These are phyloP conservation scores for Penicillium argentinense DNA, from an alignment of 495 filamentous ascomycete genomes.

Conservation along the genomic window DNA sequence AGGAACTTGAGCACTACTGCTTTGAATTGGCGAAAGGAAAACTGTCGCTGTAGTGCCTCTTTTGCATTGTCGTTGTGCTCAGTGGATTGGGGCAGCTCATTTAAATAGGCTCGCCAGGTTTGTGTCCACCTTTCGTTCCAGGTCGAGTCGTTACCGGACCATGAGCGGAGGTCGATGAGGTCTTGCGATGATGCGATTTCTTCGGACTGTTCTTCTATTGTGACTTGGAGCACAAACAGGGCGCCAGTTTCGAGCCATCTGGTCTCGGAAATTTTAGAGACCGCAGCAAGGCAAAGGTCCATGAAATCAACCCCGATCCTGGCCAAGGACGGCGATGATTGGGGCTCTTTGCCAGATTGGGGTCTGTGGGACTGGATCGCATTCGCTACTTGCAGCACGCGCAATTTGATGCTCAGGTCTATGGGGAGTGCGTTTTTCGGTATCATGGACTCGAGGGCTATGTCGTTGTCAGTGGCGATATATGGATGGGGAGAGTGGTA, in stretches of 20 bases:
- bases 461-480: too few relatives aligned
- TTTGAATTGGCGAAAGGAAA: constrained; percentile 23
- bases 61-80: constrained; percentile 4
- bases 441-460: too few relatives aligned
- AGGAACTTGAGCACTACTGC: constrained; percentile 29
- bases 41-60: too few relatives aligned
- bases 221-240: constrained; percentile 52
- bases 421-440: too few relatives aligned
- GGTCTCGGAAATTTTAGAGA: constrained; percentile 15
- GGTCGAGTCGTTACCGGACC: constrained; percentile 14
- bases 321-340: constrained; percentile 29
- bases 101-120: constrained; percentile 11
- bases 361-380: constrained; percentile 10
- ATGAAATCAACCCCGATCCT: constrained; percentile 49
- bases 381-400: constrained; percentile 20
- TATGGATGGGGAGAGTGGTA: too few relatives aligned
- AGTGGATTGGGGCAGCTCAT: constrained; percentile 2
- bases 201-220: constrained; percentile 46
- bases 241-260: constrained; percentile 46
- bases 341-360: not conserved
- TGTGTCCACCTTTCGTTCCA: constrained; percentile 12
- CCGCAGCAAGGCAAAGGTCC: constrained; percentile 41
- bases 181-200: constrained; percentile 21
- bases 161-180: constrained; percentile 27
- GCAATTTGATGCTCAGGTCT: constrained; percentile 32